Base-by-base conservation (phyloP, 164 flowering plant species). In the Stephania cephalantha region DNA sequence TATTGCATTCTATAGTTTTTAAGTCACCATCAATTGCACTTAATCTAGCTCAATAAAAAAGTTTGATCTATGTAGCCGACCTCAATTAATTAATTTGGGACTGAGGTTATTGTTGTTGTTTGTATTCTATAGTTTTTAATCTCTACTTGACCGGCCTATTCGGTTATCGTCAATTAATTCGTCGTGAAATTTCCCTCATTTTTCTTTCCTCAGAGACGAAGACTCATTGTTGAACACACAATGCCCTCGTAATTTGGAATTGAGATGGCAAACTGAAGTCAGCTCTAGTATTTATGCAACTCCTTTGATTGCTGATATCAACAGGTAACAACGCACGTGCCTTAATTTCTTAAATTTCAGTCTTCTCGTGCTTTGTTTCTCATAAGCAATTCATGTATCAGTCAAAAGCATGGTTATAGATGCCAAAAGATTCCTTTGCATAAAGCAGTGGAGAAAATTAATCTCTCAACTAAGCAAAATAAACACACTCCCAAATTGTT, bases 221-320 rank as follows among this genome's bases (percentile, higher is more conserved):
- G 91, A 90, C 78, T 89, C 87, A 18, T 77, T 96, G 85, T 81
- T 92, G 88, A 94, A 92, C 79, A 80, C 97, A 12, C 86, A 88
- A 79, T 96, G 99, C 82, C 98, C 99, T 46, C 86, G 77, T 77
- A 83, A 90, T 82, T 86, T 96, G 86, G 99, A 96, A 85, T 81
- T 96, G 9, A 87, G 99, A 84, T 94, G 99, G 99, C 94, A 96
- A 82, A 84, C 97, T 0, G 99, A 96, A 85, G 98, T 94, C 63
- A 92, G 95, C 81, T 96, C 99, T 71, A 96, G 99, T 84, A 86
- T 96, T 25, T 96, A 94, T 74, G 97, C 99, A 5, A 81, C 94
- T 46, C 99, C 99, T 9, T 84, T 96, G 86, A 86, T 96, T 69
- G 98, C 99, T 18, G 99, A 96, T 82, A 89, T 96, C 71, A 94